Evolutionary conservation across 2,329 filamentous ascomycete genomes (phyloP), one percentile per base, ranked within the genome.

Genomic region (Cordyceps sp.): DNA sequence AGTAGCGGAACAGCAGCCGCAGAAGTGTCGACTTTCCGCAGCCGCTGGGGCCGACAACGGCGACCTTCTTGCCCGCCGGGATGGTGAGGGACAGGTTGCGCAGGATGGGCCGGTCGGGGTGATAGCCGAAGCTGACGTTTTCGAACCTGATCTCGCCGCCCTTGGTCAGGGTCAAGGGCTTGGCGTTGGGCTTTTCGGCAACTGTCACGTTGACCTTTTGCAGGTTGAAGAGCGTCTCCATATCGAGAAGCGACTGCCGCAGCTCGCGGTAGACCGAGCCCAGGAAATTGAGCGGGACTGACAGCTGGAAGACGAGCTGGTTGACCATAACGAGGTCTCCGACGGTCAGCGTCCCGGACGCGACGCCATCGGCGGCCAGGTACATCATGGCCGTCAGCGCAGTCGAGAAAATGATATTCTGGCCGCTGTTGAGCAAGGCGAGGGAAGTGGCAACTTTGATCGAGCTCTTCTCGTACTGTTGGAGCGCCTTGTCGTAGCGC

Each of bases 251-350:
- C 16, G 84, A 93, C 58, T 98, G 90, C 34, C 90, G 72, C 33
- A 98, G 68, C 58, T 98, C 90, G 44, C 90, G 79, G 53, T 98
- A 98, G 10, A 98, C 88, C 12, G 85, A 93, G n/a, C 90, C 90
- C 4, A 98, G 64, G 55, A 98, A 98, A 63, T 98, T 98, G 37
- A 98, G 69, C 0, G 90, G 90, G 4, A 98, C 84, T 0, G 85
- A 94, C 6, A 98, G 75, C 57, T 98, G 90, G 58, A 98, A 98
- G 36, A 98, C 86, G 14, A 98, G 75, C 61, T 96, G 90, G 54
- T 98, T 98, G 43, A 98, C 84, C 83, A 98, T 92, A 49, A 98
- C 90, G 21, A 98, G 66, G 50, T 98, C 92, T 36, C 90, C 90
- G 12, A 98, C 86, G 0, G 88, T 94, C 45, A 98, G 59, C 6